A percentile compares a stretch with the other conserved stretches of the same genome.
Conservation (phyloP, 2,329 filamentous ascomycete genomes). For the Diatrype stigma region DNA sequence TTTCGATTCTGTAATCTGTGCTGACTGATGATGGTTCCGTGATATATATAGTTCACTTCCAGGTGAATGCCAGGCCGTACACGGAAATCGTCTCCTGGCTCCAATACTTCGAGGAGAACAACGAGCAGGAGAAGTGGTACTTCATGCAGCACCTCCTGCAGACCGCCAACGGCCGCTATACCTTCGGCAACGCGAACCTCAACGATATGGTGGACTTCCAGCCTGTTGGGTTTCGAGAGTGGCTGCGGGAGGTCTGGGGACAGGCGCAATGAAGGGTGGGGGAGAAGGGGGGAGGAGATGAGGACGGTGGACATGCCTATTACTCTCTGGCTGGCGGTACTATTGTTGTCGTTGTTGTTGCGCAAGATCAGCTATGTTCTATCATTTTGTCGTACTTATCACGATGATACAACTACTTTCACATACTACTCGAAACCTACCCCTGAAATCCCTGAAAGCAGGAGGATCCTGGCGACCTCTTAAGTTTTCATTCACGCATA, state of each 20-base stretch:
- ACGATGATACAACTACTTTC: too few species aligned
- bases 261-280: slow-evolving; percentile 18
- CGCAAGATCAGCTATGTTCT: too few species aligned
- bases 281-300: too few species aligned
- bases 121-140: slow-evolving; percentile 45
- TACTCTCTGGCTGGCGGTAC: too few species aligned
- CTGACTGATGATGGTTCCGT: slow-evolving; percentile 7
- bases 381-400: too few species aligned
- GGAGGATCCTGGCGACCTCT: too few species aligned
- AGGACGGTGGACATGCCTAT: too few species aligned
- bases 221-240: slow-evolving; percentile 49
- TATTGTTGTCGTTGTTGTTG: too few species aligned
- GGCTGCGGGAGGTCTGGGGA: slow-evolving; percentile 48
- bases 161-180: slow-evolving; percentile 65
- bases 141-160: slow-evolving; percentile 61
- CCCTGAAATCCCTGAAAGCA: too few species aligned
- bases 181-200: slow-evolving; percentile 57
- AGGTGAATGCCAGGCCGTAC: slow-evolving; percentile 34
- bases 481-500: too few species aligned
- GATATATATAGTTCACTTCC: slow-evolving; percentile 31
- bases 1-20: slow-evolving; percentile 4
- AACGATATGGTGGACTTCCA: slow-evolving; percentile 46
- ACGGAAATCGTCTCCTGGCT: slow-evolving; percentile 37
- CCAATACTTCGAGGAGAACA: slow-evolving; percentile 39
- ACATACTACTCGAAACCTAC: too few species aligned